A percentile compares a stretch with the other conserved stretches of the same genome.
Conservation (phyloP, 176 grass and related monocot species). For the Leersia perrieri region DNA sequence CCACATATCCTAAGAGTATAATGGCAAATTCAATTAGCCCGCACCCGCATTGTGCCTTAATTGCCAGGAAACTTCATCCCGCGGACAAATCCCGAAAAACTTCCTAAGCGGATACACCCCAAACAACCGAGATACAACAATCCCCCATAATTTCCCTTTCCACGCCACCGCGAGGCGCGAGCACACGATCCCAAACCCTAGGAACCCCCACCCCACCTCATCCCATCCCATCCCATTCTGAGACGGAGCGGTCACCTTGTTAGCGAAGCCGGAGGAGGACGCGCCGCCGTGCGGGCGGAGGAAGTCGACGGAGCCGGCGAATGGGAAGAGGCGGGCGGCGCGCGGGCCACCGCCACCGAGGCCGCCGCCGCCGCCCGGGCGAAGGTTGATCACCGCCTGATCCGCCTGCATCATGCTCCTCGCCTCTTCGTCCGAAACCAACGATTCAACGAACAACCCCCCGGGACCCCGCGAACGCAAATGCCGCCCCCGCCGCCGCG, state of each 20-base stretch:
- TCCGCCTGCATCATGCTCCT: conserved; percentile 59
- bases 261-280: conserved; percentile 3
- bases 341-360: conserved; percentile 48
- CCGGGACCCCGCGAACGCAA: not conserved
- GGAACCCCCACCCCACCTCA: not conserved
- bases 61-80: not conserved
- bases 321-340: conserved; percentile 38
- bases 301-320: conserved; percentile 27
- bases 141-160: not conserved
- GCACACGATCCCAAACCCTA: not conserved
- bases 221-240: not conserved
- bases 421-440: not conserved
- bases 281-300: conserved; percentile 32
- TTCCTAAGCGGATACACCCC: not conserved
- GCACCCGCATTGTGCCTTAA: not conserved
- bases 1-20: not conserved
- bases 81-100: not conserved
- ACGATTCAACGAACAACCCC: not conserved
- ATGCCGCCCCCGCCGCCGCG: not conserved
- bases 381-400: conserved; percentile 74
- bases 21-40: not conserved
- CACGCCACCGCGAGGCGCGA: not conserved
- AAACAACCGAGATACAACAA: not conserved
- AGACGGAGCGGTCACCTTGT: conserved; percentile 52
- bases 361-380: conserved; percentile 72